phyloP scores from a whole-genome alignment of 495 filamentous ascomycete species.

The Aspergillus diversus region DNA sequence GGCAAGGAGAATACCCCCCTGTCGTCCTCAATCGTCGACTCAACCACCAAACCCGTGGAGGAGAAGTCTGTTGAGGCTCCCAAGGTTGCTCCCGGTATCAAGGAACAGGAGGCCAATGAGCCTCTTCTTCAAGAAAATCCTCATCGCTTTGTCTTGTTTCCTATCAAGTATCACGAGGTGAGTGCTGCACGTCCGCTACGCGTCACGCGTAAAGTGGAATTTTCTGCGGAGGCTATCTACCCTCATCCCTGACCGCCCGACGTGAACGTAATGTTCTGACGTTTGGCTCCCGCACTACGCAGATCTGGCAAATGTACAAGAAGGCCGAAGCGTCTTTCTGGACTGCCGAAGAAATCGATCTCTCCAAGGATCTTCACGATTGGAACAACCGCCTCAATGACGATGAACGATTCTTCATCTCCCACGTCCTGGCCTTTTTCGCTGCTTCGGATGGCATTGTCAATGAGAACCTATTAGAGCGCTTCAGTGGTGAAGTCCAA shows the following conservation, averaged over 20 bases:
- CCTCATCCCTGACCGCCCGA: slow-evolving; percentile 19
- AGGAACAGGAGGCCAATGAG: slow-evolving; percentile 77
- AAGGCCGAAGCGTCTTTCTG: slow-evolving; percentile 99
- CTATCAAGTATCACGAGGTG: slow-evolving; percentile 99
- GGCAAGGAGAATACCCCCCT: slow-evolving; percentile 84
- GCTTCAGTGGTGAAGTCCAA: slow-evolving; percentile 96
- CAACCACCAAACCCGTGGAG: slow-evolving; percentile 50
- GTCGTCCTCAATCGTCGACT: slow-evolving; percentile 54
- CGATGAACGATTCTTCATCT: slow-evolving; percentile 97
- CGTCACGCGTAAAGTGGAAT: slow-evolving; percentile 71
- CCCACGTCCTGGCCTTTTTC: slow-evolving; percentile 98
- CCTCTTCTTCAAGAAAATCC: slow-evolving; percentile 95
- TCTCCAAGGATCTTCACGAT: slow-evolving; percentile 97
- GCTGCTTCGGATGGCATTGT: slow-evolving; percentile 99
- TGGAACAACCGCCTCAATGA: slow-evolving; percentile 98
- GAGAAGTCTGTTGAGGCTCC: slow-evolving; percentile 51
- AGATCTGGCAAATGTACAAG: slow-evolving; percentile 99
- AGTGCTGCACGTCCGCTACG: slow-evolving; percentile 57
- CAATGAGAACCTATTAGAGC: slow-evolving; percentile 98
- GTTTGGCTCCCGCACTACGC: slow-evolving; percentile 17
- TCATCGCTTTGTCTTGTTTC: slow-evolving; percentile 95
- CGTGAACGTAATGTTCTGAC: slow-evolving; percentile 20
- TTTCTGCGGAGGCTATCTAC: slow-evolving; percentile 21
- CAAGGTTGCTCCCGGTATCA: slow-evolving; percentile 63
- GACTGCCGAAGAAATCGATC: slow-evolving; percentile 99